A percentile compares a stretch with the other conserved stretches of the same genome.
Evolutionary conservation across 805 yeast species (phyloP).

Genomic region (Cyberlindnera lachancei): DNA sequence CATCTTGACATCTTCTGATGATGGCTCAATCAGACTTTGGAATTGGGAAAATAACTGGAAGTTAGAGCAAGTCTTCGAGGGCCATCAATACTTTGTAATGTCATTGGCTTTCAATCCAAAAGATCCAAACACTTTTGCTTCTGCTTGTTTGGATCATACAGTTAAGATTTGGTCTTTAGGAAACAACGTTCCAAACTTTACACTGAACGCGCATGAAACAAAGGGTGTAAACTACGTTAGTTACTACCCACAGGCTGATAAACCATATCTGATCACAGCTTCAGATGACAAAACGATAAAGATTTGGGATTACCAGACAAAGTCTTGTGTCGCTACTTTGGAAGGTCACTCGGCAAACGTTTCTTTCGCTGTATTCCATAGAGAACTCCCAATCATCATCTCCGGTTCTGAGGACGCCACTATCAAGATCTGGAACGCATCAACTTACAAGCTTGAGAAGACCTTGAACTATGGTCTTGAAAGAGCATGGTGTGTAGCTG

Average conservation of each 20-base stretch:
- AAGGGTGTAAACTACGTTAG: constrained; percentile 96
- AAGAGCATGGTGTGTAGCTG: constrained; percentile 92
- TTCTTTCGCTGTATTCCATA: constrained; percentile 95
- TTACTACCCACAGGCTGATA: constrained; percentile 94
- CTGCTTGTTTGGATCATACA: constrained; percentile 93
- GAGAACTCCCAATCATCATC: constrained; percentile 89
- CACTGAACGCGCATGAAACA: constrained; percentile 82
- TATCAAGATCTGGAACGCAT: constrained; percentile 89
- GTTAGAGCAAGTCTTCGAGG: constrained; percentile 84
- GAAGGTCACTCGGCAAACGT: constrained; percentile 94
- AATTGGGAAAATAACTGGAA: constrained; percentile 96
- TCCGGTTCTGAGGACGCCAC: constrained; percentile 98
- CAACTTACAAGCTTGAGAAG: constrained; percentile 89
- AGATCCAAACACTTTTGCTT: constrained; percentile 95
- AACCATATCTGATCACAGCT: constrained; percentile 88
- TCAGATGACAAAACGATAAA: constrained; percentile 87
- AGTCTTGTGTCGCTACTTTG: constrained; percentile 87
- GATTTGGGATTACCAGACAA: constrained; percentile 96
- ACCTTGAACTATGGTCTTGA: constrained; percentile 87
- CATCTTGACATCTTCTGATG: constrained; percentile 85
- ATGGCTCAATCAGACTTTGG: constrained; percentile 88
- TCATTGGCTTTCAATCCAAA: constrained; percentile 92
- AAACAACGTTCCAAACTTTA: constrained; percentile 80
- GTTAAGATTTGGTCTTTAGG: constrained; percentile 96
- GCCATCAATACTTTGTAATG: constrained; percentile 95